These are phyloP conservation scores for Tephrocybe rancida DNA, from an alignment of 768 basidiomycete genomes.

Conservation along the genomic window DNA sequence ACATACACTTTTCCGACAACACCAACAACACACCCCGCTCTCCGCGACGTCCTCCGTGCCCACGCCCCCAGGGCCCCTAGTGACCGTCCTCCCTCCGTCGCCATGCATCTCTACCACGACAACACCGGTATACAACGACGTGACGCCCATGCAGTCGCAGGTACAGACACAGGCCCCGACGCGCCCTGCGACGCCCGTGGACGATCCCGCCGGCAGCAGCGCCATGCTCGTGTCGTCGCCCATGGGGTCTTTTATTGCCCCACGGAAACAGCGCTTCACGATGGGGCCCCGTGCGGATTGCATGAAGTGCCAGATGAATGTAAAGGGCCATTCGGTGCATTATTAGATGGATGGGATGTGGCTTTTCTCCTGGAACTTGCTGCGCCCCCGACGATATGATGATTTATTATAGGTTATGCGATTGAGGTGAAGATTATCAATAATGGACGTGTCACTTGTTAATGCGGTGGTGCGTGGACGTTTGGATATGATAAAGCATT, in stretches of 20 bases:
- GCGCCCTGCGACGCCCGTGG: constrained; percentile 13
- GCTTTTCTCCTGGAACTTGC: neutral
- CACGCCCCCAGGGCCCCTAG: constrained; percentile 19
- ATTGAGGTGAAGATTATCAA: too few relatives aligned
- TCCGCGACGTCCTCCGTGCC: constrained; percentile 7
- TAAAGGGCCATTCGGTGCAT: constrained; percentile 77
- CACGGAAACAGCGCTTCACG: constrained; percentile 53
- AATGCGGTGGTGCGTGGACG: too few relatives aligned
- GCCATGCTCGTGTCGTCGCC: constrained; percentile 22
- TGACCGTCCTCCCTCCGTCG: constrained; percentile 31
- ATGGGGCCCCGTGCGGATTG: constrained; percentile 77
- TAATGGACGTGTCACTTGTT: too few relatives aligned
- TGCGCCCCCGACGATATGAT: neutral
- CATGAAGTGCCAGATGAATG: constrained; percentile 61
- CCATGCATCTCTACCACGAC: constrained; percentile 23
- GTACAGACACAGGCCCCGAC: constrained; percentile 5
- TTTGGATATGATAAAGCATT: too few relatives aligned
- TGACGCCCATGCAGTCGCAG: constrained; percentile 13
- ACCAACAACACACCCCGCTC: constrained; percentile 12
- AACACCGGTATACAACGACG: constrained; percentile 17
- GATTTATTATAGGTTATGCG: neutral
- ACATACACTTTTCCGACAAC: constrained; percentile 7
- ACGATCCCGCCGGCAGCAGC: neutral
- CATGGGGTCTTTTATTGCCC: constrained; percentile 13
- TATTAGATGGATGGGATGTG: constrained; percentile 15